Evolutionary conservation across 2,329 filamentous ascomycete genomes (phyloP).

Genomic region (Penicillium sp.): DNA sequence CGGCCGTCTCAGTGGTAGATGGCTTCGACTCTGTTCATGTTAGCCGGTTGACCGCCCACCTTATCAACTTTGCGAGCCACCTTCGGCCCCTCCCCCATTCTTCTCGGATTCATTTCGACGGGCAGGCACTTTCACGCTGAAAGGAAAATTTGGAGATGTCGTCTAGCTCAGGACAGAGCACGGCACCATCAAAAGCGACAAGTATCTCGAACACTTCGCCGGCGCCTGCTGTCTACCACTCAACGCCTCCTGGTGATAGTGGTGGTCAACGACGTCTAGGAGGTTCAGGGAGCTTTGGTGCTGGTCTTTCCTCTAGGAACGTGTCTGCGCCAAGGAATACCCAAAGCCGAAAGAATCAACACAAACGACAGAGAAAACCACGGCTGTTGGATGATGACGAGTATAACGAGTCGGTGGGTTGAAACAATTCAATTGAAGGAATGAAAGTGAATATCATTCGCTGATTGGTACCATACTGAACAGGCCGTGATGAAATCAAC

Average conservation of each 20-base stretch:
- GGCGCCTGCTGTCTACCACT: slow-evolving; percentile 31
- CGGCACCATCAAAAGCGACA: slow-evolving; percentile 37
- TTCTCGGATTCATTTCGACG: not conserved
- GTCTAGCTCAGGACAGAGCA: slow-evolving; percentile 34
- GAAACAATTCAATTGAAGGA: slow-evolving; percentile 2
- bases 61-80: slow-evolving; percentile 11
- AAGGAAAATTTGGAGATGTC: slow-evolving; percentile 34
- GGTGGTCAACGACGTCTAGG: slow-evolving; percentile 39
- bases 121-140: not conserved
- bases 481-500: slow-evolving; percentile 59
- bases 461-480: no score
- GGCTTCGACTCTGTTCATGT: slow-evolving; percentile 2
- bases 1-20: slow-evolving; percentile 6
- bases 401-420: slow-evolving; percentile 69
- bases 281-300: slow-evolving; percentile 38
- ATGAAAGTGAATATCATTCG: no score
- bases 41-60: slow-evolving; percentile 9
- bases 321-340: slow-evolving; percentile 55
- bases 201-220: slow-evolving; percentile 33
- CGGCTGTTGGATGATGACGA: slow-evolving; percentile 74
- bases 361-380: slow-evolving; percentile 73
- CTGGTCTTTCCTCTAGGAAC: slow-evolving; percentile 36
- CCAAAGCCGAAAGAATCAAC: slow-evolving; percentile 71
- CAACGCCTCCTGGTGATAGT: slow-evolving; percentile 29
- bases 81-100: slow-evolving; percentile 2